Evolutionary conservation across 192 early-diverging fungal species (phyloP).

Genomic region (Entophlyctis helioformis): DNA sequence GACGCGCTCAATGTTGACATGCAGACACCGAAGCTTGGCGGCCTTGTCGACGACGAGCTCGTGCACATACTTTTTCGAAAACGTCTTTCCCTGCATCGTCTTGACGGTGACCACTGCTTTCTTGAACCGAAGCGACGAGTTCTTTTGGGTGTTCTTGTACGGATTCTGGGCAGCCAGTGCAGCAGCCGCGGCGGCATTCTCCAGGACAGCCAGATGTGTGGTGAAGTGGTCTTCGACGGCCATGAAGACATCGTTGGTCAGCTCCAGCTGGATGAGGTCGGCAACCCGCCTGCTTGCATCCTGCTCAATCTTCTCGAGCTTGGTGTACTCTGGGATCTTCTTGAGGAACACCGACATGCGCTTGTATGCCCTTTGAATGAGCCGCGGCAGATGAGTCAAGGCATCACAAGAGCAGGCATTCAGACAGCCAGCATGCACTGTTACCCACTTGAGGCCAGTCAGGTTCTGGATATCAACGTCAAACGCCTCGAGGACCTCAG

Average conservation of each 20-base stretch:
- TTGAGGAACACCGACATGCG: slow-evolving; percentile 8
- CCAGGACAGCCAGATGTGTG: neutral
- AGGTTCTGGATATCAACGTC: neutral
- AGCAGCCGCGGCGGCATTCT: neutral
- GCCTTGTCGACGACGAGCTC: slow-evolving; percentile 5
- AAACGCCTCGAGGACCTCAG: neutral
- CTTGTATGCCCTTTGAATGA: slow-evolving; percentile 5
- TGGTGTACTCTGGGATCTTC: slow-evolving; percentile 3
- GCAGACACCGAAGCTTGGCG: neutral
- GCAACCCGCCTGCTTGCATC: neutral
- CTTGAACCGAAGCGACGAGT: slow-evolving; percentile 1
- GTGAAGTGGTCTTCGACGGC: slow-evolving; percentile 7
- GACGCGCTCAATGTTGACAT: slow-evolving; percentile 1
- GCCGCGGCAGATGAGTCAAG: too few relatives aligned
- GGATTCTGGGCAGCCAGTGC: neutral
- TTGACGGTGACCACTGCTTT: neutral
- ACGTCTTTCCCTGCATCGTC: neutral
- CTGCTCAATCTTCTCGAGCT: slow-evolving; percentile 1
- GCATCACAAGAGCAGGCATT: too few relatives aligned
- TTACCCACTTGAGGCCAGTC: slow-evolving; percentile 7
- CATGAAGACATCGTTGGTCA: slow-evolving; percentile 8
- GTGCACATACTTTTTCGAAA: slow-evolving; percentile 1
- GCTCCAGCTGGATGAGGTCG: slow-evolving; percentile 4
- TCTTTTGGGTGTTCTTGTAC: slow-evolving; percentile 2
- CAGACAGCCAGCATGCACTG: neutral